Conservation (phyloP, 345 rosid genomes). For the Firmiana major region DNA sequence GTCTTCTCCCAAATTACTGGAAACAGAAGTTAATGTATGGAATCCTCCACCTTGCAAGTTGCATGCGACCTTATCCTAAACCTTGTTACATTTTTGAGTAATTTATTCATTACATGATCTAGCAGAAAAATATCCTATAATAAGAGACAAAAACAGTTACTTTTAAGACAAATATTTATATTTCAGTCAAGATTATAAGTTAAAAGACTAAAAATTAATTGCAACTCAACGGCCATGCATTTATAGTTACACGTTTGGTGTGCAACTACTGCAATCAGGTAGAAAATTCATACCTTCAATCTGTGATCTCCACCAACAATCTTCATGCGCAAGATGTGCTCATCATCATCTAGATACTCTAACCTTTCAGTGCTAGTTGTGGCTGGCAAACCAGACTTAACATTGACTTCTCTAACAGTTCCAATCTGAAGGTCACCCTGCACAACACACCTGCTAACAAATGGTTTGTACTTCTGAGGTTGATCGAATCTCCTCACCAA, state of each 20-base stretch:
- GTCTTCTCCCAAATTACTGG: not conserved
- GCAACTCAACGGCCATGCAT: not conserved
- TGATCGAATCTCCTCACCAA: conserved; percentile 78
- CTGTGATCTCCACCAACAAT: conserved; percentile 87
- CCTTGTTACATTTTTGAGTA: not conserved
- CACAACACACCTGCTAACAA: conserved; percentile 65
- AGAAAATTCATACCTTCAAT: conserved; percentile 47
- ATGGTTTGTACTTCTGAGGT: conserved; percentile 84
- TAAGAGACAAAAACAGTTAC: not conserved
- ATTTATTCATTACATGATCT: not conserved
- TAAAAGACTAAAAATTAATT: not conserved
- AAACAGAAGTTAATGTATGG: not conserved
- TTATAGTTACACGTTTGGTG: not conserved
- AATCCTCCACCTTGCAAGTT: not conserved
- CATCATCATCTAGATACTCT: conserved; percentile 71
- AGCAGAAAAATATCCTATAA: not conserved
- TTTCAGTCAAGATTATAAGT: not conserved
- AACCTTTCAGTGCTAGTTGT: conserved; percentile 77
- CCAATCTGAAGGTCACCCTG: conserved; percentile 75
- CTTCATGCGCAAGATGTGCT: conserved; percentile 63
- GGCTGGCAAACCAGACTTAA: conserved; percentile 78
- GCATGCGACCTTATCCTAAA: not conserved
- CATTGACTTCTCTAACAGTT: conserved; percentile 76
- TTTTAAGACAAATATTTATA: not conserved
- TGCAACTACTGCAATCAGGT: not conserved